Base-by-base conservation (phyloP, 768 basidiomycete genomes). In the Auricularia sp. region DNA sequence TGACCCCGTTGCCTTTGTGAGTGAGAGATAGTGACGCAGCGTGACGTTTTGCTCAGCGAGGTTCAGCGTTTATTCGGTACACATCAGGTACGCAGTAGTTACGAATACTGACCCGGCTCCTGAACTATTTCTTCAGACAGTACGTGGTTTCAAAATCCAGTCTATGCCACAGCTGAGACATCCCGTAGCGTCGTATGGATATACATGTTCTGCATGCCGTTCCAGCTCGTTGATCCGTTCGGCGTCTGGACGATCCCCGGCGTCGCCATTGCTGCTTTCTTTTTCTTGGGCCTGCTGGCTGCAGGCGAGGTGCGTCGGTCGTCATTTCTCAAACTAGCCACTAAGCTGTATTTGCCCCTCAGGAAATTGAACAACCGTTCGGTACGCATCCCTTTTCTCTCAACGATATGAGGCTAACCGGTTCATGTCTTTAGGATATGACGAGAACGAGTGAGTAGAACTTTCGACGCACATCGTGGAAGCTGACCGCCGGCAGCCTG, bases 191-290 rank as follows among this genome's bases (percentile, higher is more conserved):
- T 84, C 47, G 84, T 87, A 43, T 87, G 84, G 86, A 71, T 87
- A 29, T 91, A 88, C 72, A 80, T 89, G 2, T 87, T 90, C 77
- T 85, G 87, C 73, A 77, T 91, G 1, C 89, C 88, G 1, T 88
- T 91, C 80, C 88, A 91, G 72, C 78, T 89, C 6, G 81, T 86
- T 61, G 76, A 76, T 54, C 79, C 81, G 39, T 85, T 89, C 68
- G 77, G 75, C 11, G 89, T 86, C 78, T 81, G 83, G 70, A 81
- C 86, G 3, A 84, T 90, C 53, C 83, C 84, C 1, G 87, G 86
- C 44, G 85, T 87, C 4, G 77, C 78, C 16, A 79, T 88, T 51
- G 86, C 87, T 1, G 76, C 85, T 0, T 87, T 87, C 74, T 87
- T 88, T 63, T 89, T 87, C 73, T 80, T 90, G n/a, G 87, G 87